Conservation (phyloP, 2,329 filamentous ascomycete species). For the Diplodia sapinea region DNA sequence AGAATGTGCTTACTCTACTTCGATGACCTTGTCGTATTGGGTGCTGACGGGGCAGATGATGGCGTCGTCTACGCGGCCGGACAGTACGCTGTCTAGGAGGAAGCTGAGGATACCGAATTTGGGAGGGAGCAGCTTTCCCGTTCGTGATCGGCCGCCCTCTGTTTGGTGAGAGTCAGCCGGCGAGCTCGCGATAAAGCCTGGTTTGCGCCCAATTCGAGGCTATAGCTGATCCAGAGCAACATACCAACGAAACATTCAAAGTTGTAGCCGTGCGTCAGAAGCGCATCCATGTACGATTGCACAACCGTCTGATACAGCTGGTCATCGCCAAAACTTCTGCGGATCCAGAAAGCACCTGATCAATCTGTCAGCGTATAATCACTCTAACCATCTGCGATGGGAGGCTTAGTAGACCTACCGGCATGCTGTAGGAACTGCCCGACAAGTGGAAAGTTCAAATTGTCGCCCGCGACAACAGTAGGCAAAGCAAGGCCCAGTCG, state of each 20-base stretch:
- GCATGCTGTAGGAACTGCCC: constrained; percentile 92
- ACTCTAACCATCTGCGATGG: too few species aligned
- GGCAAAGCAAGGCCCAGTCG: constrained; percentile 86
- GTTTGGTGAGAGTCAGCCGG: not conserved
- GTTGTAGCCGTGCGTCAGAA: constrained; percentile 90
- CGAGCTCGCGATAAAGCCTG: not conserved
- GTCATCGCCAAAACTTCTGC: constrained; percentile 90
- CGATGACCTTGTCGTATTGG: constrained; percentile 98
- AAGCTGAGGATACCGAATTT: constrained; percentile 97
- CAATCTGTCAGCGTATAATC: constrained; percentile 6
- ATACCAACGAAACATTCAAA: constrained; percentile 88
- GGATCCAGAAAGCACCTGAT: constrained; percentile 87
- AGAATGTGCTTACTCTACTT: constrained; percentile 71
- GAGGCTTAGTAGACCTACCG: constrained; percentile 52
- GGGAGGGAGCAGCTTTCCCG: constrained; percentile 88
- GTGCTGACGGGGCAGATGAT: constrained; percentile 96
- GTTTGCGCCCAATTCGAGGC: not conserved
- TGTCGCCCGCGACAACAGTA: constrained; percentile 92
- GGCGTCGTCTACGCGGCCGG: constrained; percentile 84
- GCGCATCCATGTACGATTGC: constrained; percentile 91
- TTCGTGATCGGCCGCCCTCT: constrained; percentile 92
- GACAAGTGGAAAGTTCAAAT: constrained; percentile 90
- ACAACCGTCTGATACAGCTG: constrained; percentile 90
- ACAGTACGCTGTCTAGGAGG: constrained; percentile 86
- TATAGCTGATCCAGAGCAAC: not conserved